Conservation (phyloP, 495 filamentous ascomycete species). For the Daldinia loculata region DNA sequence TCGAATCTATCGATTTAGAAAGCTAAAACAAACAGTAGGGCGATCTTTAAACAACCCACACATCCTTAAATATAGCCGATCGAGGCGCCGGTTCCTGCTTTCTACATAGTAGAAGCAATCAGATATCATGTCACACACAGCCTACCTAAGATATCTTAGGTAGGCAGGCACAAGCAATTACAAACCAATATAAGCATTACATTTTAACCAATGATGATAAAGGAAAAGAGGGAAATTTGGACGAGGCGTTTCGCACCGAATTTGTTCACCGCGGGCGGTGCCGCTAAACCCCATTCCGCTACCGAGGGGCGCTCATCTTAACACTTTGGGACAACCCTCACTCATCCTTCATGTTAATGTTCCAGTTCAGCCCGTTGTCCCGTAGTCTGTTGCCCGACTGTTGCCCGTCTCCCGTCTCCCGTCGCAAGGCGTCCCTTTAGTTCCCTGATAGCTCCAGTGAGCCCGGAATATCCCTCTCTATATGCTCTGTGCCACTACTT, state of each 20-base stretch:
- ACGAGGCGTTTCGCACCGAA: constrained; percentile 29
- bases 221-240: constrained; percentile 21
- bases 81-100: constrained; percentile 2
- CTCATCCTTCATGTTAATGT: constrained; percentile 33
- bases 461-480: constrained; percentile 21
- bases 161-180: constrained; percentile 14
- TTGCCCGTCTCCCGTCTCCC: no score
- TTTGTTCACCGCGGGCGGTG: constrained; percentile 37
- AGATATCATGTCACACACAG: constrained; percentile 27
- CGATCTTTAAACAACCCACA: constrained; percentile 1
- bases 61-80: constrained; percentile 17
- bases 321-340: constrained; percentile 38
- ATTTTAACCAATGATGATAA: constrained; percentile 23
- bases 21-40: constrained; percentile 13
- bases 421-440: constrained; percentile 27
- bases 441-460: constrained; percentile 36
- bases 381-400: not conserved
- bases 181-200: not conserved
- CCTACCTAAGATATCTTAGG: not conserved
- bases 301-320: constrained; percentile 41
- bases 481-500: not conserved
- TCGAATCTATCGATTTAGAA: not conserved
- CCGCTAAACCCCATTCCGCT: constrained; percentile 44
- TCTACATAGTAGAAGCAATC: constrained; percentile 38
- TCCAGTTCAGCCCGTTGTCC: constrained; percentile 29